A percentile compares a stretch with the other conserved stretches of the same genome.
Evolutionary conservation across 805 yeast species (phyloP).

Genomic region (Zygoascus bituminiphila): DNA sequence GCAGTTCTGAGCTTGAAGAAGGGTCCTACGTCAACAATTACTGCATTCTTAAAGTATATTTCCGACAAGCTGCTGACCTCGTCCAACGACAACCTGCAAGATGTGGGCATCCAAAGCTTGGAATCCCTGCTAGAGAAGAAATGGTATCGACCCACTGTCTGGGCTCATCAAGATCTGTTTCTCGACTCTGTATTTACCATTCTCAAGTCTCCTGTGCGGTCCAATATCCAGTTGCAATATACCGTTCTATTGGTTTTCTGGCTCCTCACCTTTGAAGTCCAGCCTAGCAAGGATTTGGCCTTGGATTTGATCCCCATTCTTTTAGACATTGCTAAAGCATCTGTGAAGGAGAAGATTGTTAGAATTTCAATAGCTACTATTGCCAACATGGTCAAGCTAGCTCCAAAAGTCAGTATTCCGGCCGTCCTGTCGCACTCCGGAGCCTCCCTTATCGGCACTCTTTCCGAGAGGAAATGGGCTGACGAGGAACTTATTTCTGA

Average conservation of each 20-base stretch:
- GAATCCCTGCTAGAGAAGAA: constrained; percentile 50
- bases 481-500: constrained; percentile 85
- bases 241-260: constrained; percentile 69
- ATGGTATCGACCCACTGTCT: constrained; percentile 44
- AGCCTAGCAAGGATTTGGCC: constrained; percentile 31
- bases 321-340: constrained; percentile 56
- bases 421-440: constrained; percentile 69
- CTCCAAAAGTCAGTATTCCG: constrained; percentile 43
- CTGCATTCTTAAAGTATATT: constrained; percentile 31
- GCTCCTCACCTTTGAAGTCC: constrained; percentile 71
- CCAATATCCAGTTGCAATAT: constrained; percentile 70
- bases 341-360: constrained; percentile 87
- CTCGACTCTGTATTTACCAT: constrained; percentile 43
- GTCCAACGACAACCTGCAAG: constrained; percentile 44
- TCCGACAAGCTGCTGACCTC: constrained; percentile 28
- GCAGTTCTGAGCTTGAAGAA: constrained; percentile 34
- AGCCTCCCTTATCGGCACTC: constrained; percentile 52
- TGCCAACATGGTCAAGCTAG: constrained; percentile 29
- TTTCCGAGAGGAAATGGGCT: constrained; percentile 85
- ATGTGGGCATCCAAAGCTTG: constrained; percentile 55
- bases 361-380: constrained; percentile 74
- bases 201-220: constrained; percentile 35
- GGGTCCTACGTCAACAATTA: constrained; percentile 30
- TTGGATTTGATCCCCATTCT: constrained; percentile 37
- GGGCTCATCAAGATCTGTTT: constrained; percentile 33